Evolutionary conservation across 1,139 yeast genomes (phyloP).

Genomic region (Cylindricascospora bacillispora): DNA sequence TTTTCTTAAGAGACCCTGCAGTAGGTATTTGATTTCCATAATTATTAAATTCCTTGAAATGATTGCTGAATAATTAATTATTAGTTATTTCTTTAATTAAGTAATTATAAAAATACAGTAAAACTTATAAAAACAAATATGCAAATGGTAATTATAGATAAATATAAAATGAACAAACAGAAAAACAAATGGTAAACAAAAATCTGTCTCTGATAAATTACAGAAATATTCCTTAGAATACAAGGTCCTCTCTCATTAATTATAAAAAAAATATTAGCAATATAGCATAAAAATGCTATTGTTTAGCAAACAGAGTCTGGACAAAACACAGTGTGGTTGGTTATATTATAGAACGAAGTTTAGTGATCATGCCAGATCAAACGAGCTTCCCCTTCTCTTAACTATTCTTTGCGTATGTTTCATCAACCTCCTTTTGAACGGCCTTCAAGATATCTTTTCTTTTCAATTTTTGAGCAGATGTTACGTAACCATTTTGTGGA

Average conservation of each 20-base stretch:
- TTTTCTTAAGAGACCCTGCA: background rate
- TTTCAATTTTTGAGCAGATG: slow-evolving; percentile 93
- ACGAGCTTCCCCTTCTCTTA: too few species aligned
- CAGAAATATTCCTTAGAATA: too few species aligned
- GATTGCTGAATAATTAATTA: background rate
- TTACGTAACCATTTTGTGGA: slow-evolving; percentile 86
- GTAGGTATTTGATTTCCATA: background rate
- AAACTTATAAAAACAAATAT: background rate
- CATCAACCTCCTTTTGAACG: slow-evolving; percentile 40
- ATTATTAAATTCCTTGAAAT: background rate
- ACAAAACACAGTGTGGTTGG: too few species aligned
- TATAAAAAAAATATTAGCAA: too few species aligned
- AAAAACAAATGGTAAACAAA: too few species aligned
- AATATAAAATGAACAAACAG: too few species aligned
- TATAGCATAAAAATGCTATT: too few species aligned
- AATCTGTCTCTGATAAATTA: too few species aligned
- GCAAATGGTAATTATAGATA: background rate
- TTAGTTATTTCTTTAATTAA: background rate
- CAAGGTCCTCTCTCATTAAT: too few species aligned
- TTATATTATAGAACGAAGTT: too few species aligned
- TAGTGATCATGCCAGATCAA: too few species aligned
- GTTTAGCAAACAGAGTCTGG: too few species aligned
- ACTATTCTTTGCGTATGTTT: slow-evolving; percentile 29
- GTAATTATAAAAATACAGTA: background rate
- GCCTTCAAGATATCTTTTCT: slow-evolving; percentile 77